Evolutionary conservation across 495 filamentous ascomycete genomes (phyloP).

Genomic region (Penicillium malachiteum): DNA sequence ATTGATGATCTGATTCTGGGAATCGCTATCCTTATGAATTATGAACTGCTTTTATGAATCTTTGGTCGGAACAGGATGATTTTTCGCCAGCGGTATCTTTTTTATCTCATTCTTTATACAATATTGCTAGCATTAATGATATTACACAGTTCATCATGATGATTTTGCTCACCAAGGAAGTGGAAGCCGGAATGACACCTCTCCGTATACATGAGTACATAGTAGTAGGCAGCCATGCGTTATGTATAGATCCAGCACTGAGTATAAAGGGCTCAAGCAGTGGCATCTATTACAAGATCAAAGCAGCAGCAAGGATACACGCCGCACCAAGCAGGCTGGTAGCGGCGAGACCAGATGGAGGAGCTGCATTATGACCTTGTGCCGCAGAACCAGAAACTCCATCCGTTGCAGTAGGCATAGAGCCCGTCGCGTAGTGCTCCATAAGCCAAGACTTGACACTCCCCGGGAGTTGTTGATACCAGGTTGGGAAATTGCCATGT

Average conservation of each 20-base stretch:
- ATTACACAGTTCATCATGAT: too few species aligned
- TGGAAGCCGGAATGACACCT: too few species aligned
- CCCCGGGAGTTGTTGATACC: constrained; percentile 21
- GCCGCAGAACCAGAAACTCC: neutral
- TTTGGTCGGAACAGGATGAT: neutral
- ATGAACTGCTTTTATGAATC: neutral
- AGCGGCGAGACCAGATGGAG: constrained; percentile 1
- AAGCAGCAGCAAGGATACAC: neutral
- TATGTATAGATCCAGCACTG: too few species aligned
- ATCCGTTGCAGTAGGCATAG: neutral
- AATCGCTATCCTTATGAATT: neutral
- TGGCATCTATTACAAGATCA: neutral
- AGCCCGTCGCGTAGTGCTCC: constrained; percentile 8
- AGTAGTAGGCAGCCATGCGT: too few species aligned
- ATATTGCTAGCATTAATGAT: too few species aligned
- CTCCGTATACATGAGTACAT: too few species aligned
- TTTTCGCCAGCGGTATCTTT: too few species aligned
- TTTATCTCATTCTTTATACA: too few species aligned
- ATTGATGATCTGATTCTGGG: neutral
- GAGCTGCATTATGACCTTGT: neutral
- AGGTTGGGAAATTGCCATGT: constrained; percentile 16
- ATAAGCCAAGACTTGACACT: constrained; percentile 24
- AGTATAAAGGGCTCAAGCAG: too few species aligned
- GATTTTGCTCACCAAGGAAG: too few species aligned
- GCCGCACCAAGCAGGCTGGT: constrained; percentile 7